Evolutionary conservation across 345 rosid genomes (phyloP).

Genomic region (Boechera stricta): DNA sequence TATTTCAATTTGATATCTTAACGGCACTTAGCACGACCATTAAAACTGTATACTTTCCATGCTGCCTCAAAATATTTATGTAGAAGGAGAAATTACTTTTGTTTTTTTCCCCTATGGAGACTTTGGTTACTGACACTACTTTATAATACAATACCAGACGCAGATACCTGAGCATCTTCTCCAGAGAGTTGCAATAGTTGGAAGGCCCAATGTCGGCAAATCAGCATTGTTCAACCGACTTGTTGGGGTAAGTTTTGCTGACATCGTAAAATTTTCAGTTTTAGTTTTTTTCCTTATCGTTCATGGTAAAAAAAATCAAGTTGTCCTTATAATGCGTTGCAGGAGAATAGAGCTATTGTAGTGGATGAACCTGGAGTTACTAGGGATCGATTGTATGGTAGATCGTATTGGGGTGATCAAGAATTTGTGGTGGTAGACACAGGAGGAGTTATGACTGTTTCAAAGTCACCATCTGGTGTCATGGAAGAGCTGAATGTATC

Average conservation of each 20-base stretch:
- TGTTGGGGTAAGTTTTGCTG: conserved; percentile 67
- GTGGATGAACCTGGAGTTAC: conserved; percentile 99
- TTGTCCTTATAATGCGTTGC: conserved; percentile 13
- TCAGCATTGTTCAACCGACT: conserved; percentile 95
- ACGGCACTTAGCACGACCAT: neutral
- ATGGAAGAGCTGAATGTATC: conserved; percentile 82
- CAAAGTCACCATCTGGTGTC: conserved; percentile 73
- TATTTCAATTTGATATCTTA: neutral
- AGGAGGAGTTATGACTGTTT: conserved; percentile 85
- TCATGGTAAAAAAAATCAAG: neutral
- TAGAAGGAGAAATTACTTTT: neutral
- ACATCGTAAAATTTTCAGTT: neutral
- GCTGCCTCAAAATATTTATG: neutral
- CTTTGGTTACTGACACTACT: conserved; percentile 16
- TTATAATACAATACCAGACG: conserved; percentile 41
- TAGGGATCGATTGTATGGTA: conserved; percentile 90
- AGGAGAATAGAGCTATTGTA: conserved; percentile 92
- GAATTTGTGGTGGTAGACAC: conserved; percentile 94
- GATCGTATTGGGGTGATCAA: conserved; percentile 84
- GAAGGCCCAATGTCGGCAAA: conserved; percentile 97
- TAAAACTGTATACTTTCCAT: neutral
- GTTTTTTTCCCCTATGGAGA: no score
- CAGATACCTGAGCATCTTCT: conserved; percentile 91
- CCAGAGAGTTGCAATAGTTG: conserved; percentile 85
- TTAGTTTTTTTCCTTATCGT: neutral